phyloP scores from a whole-genome alignment of 2,329 filamentous ascomycete genomes.

The Diaporthe sp. region DNA sequence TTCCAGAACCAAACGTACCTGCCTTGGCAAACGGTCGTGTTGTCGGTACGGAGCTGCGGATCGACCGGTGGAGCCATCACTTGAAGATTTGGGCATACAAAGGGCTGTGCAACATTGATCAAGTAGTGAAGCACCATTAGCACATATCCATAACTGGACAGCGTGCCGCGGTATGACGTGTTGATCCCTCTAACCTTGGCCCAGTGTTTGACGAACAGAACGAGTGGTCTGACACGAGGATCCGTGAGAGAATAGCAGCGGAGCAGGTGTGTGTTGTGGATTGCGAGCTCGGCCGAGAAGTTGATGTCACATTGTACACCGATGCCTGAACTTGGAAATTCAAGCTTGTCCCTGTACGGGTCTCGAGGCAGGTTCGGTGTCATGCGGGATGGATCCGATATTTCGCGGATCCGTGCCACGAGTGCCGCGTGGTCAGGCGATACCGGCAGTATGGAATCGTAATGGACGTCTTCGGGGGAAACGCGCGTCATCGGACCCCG shows the following conservation, averaged over 20 bases:
- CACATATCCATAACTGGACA: slow-evolving; percentile 92
- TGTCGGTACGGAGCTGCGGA: slow-evolving; percentile 51
- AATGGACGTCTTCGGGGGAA: slow-evolving; percentile 36
- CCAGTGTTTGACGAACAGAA: slow-evolving; percentile 92
- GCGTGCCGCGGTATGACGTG: slow-evolving; percentile 83
- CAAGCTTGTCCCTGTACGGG: slow-evolving; percentile 69
- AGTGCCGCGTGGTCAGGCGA: slow-evolving; percentile 45
- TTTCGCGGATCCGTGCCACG: slow-evolving; percentile 54
- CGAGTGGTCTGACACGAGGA: slow-evolving; percentile 78
- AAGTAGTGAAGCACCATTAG: slow-evolving; percentile 93
- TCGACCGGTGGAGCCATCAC: slow-evolving; percentile 58
- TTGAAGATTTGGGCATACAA: slow-evolving; percentile 88
- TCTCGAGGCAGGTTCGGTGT: slow-evolving; percentile 63
- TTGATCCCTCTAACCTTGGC: slow-evolving; percentile 88
- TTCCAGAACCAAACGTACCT: slow-evolving; percentile 82
- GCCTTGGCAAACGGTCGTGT: slow-evolving; percentile 66
- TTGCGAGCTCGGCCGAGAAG: slow-evolving; percentile 83
- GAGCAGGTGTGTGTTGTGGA: slow-evolving; percentile 86
- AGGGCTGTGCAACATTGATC: slow-evolving; percentile 82
- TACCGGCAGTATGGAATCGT: slow-evolving; percentile 51
- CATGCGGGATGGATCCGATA: slow-evolving; percentile 62
- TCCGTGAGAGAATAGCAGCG: slow-evolving; percentile 87
- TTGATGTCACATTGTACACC: slow-evolving; percentile 95
- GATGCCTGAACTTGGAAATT: slow-evolving; percentile 80
- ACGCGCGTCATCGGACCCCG: slow-evolving; percentile 47